Base-by-base conservation (phyloP, 1,284 basidiomycete genomes). In the Coniophora puteana region DNA sequence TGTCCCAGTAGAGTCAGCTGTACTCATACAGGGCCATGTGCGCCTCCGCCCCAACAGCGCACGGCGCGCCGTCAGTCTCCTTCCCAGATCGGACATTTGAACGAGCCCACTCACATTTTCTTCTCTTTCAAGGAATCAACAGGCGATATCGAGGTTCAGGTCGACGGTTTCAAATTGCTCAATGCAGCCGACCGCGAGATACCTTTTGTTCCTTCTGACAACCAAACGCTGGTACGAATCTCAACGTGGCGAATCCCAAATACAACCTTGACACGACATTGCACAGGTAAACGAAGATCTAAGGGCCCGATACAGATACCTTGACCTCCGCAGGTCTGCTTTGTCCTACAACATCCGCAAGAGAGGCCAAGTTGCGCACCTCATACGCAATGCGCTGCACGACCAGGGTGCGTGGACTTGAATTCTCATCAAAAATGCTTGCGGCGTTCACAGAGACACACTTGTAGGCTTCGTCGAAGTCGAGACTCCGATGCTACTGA, bases 401-500 rank as follows among this genome's bases (percentile, higher is more conserved):
- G 73, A 84, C 39, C 67, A 81, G 57, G 86, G 91, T 83, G 53
- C 41, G 68, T 58, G 36, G 28, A 36, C 38, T 37, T 42, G 41
- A 29, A n/a, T n/a, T n/a, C n/a, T n/a, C n/a, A n/a, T n/a, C n/a
- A n/a, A n/a, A n/a, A 38, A 36, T 17, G 18, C 38, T 40, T 29
- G 39, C 33, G 41, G 39, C 35, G 38, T 39, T 20, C 39, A 51
- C 39, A 48, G 32, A n/a, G n/a, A n/a, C n/a, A 12, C 20, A 50
- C 41, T 25, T 47, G 44, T 48, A 90, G 89, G 74, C 49, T 97
- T 97, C 60, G 72, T 81, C 33, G 94, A 97, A 60, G 86, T 97
- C 27, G 93, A 97, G 63, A 97, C 94, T 0, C 94, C 93, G 12
- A 74, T 94, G 41, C 73, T 97, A n/a, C 78, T 97, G 27, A 85